phyloP scores from a whole-genome alignment of 495 filamentous ascomycete genomes.

The Podospora tetraspora region DNA sequence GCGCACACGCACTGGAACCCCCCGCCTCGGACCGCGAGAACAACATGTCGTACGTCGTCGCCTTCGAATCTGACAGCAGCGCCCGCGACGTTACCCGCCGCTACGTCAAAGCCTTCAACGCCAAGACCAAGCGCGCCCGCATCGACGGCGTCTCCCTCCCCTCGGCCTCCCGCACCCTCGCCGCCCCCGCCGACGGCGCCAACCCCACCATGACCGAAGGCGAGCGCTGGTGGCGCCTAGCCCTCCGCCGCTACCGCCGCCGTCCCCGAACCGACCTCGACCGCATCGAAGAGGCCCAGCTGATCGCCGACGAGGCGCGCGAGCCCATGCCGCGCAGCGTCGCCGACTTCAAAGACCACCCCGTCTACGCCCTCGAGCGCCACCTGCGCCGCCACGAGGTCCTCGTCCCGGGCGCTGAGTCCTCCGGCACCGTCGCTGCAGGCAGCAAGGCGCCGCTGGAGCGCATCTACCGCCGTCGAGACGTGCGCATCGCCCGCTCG shows the following conservation, averaged over 20 bases:
- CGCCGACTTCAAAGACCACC: conserved; percentile 89
- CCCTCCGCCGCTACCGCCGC: conserved; percentile 56
- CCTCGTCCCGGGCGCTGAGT: conserved; percentile 58
- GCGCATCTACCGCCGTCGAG: conserved; percentile 70
- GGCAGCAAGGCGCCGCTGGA: conserved; percentile 51
- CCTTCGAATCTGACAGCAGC: conserved; percentile 68
- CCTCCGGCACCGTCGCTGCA: conserved; percentile 70
- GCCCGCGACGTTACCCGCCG: conserved; percentile 77
- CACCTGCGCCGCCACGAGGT: conserved; percentile 83
- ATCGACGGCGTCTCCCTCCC: conserved; percentile 50
- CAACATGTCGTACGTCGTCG: conserved; percentile 74
- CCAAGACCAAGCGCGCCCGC: conserved; percentile 73
- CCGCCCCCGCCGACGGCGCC: background rate
- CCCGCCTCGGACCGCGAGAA: conserved; percentile 69
- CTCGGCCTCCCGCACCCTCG: background rate
- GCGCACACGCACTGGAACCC: conserved; percentile 69
- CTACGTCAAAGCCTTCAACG: conserved; percentile 76
- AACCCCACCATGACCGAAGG: conserved; percentile 34
- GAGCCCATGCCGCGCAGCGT: conserved; percentile 91
- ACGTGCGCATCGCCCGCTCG: conserved; percentile 70
- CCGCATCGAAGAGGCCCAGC: conserved; percentile 72
- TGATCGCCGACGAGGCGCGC: conserved; percentile 59
- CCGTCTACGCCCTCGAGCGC: conserved; percentile 79
- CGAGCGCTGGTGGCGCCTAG: conserved; percentile 65
- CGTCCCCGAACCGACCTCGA: conserved; percentile 59